Evolutionary conservation across 768 basidiomycete genomes (phyloP).

Genomic region (Russula sp.): DNA sequence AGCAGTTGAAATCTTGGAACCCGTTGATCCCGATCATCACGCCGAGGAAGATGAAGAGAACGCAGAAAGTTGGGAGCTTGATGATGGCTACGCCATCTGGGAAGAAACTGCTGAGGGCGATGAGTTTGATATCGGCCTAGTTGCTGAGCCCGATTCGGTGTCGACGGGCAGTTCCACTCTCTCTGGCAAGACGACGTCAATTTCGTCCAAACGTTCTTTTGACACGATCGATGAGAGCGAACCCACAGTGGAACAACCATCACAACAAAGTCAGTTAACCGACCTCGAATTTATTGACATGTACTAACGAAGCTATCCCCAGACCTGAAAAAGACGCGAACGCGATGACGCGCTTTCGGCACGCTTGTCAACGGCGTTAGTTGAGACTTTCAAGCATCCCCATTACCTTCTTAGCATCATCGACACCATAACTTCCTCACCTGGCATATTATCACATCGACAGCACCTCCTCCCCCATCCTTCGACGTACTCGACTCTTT

Average conservation of each 20-base stretch:
- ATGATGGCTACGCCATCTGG: conserved; percentile 21
- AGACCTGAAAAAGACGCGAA: conserved; percentile 26
- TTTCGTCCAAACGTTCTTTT: conserved; percentile 23
- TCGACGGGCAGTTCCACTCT: conserved; percentile 24
- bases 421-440: not conserved
- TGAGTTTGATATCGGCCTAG: conserved; percentile 12
- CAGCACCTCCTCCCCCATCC: conserved; percentile 4
- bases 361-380: not conserved
- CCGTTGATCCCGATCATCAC: not conserved
- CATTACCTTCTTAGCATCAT: not conserved
- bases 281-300: not conserved
- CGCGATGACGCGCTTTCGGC: conserved; percentile 5
- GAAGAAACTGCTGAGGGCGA: conserved; percentile 19
- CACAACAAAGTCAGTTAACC: conserved; percentile 15
- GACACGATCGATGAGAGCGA: conserved; percentile 15
- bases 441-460: not conserved
- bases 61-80: conserved; percentile 26
- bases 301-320: conserved; percentile 2
- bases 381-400: not conserved
- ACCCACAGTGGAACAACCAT: conserved; percentile 7
- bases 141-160: conserved; percentile 19
- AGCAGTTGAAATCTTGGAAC: conserved; percentile 6
- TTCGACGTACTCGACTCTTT: not conserved
- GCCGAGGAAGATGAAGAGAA: conserved; percentile 19
- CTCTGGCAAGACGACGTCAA: conserved; percentile 17